Conservation (phyloP, 306 rosid species). For the Argentina anserina region DNA sequence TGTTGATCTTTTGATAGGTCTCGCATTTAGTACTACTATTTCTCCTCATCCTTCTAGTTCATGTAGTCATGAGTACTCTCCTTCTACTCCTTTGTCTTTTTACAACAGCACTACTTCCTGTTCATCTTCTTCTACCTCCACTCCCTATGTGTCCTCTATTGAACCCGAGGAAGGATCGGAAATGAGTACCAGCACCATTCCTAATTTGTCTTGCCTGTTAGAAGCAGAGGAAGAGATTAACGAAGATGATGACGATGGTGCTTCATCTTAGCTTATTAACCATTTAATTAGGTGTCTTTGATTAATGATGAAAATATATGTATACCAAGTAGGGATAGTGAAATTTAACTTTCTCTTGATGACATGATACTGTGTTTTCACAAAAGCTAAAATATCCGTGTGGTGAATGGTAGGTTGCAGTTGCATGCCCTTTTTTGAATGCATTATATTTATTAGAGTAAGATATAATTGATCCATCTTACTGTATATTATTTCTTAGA, state of each 20-base stretch:
- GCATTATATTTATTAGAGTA: not conserved
- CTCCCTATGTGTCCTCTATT: conserved; percentile 35
- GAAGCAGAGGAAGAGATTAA: conserved; percentile 37
- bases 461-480: not conserved
- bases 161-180: conserved; percentile 35
- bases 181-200: conserved; percentile 11
- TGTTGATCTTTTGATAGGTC: conserved; percentile 61
- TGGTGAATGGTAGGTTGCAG: not conserved
- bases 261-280: conserved; percentile 26
- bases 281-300: not conserved
- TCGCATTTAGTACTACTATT: conserved; percentile 23
- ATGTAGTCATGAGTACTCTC: conserved; percentile 6
- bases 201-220: conserved; percentile 45
- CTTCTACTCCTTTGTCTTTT: conserved; percentile 41
- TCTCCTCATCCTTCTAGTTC: not conserved
- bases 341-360: conserved; percentile 6
- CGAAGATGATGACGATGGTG: conserved; percentile 18
- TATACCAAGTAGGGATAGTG: conserved; percentile 16
- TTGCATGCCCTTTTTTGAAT: not conserved
- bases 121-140: conserved; percentile 37
- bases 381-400: not conserved
- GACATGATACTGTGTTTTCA: not conserved
- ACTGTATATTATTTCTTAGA: not conserved
- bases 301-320: conserved; percentile 22
- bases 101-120: conserved; percentile 29